Conservation (phyloP, 495 filamentous ascomycete genomes). For the Neurospora pannonica region DNA sequence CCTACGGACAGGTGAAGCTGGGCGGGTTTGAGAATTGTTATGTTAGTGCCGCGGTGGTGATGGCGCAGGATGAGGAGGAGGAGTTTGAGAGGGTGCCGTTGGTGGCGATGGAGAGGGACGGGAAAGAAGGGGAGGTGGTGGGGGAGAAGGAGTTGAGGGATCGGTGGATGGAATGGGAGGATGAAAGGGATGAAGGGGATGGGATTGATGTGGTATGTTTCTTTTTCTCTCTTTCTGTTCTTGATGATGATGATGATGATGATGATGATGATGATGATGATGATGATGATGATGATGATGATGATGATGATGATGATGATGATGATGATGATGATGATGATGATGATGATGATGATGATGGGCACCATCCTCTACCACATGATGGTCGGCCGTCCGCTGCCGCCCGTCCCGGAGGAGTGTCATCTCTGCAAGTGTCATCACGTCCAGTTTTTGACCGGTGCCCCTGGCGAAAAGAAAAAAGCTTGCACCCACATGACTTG, state of each 20-base stretch:
- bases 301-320: background rate
- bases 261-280: background rate
- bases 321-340: background rate
- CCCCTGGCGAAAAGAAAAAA: background rate
- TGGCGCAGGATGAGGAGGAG: conserved; percentile 22
- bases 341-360: background rate
- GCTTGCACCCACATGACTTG: background rate
- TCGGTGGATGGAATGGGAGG: background rate
- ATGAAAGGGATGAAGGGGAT: background rate
- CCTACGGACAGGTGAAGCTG: conserved; percentile 39
- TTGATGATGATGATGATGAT: background rate
- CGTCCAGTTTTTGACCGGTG: background rate
- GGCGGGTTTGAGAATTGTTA: conserved; percentile 29
- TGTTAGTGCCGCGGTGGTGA: background rate
- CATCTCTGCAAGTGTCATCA: conserved; percentile 13
- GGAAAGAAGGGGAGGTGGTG: background rate
- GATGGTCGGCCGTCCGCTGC: conserved; percentile 23
- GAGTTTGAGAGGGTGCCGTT: background rate
- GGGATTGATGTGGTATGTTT: conserved; percentile 4
- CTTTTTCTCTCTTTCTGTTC: background rate
- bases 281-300: background rate
- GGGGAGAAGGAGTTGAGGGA: conserved; percentile 1
- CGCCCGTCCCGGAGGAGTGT: conserved; percentile 18
- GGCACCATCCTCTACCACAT: conserved; percentile 28
- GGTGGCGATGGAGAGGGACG: conserved; percentile 2